Evolutionary conservation across 139 green algal species (phyloP), one percentile per base, ranked within the genome.

Genomic region (Ettlia oleoabundans): DNA sequence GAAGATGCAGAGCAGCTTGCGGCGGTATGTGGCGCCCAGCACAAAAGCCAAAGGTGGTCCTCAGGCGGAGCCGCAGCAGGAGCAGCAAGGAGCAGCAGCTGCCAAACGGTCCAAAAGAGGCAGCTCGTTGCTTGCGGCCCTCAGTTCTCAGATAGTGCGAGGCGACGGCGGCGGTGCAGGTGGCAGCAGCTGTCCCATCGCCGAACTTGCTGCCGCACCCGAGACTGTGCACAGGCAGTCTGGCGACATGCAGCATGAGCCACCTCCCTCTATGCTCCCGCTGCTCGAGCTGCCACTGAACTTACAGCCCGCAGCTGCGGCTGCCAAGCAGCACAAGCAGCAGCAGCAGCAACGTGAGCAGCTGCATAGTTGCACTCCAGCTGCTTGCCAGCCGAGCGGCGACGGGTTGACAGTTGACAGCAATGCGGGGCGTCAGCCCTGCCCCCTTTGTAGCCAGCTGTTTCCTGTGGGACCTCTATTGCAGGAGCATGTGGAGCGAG

Each of bases 361-460:
- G n/a, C n/a, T n/a, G n/a, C n/a, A n/a, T n/a, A n/a, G n/a, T n/a
- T n/a, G n/a, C n/a, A n/a, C n/a, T n/a, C n/a, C n/a, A n/a, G n/a
- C n/a, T n/a, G n/a, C n/a, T n/a, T n/a, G n/a, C n/a, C n/a, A n/a
- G n/a, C n/a, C n/a, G n/a, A n/a, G n/a, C n/a, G n/a, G n/a, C n/a
- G n/a, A n/a, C 53, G 52, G 24, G 3, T 43, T 24, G 26, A 42
- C 42, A 15, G 33, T 61, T n/a, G 32, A n/a, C n/a, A n/a, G n/a
- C 22, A 67, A n/a, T 19, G 73, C 38, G 6, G 53, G 26, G 22
- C 26, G 43, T 21, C 55, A 66, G 43, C 21, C 64, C 26, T 85
- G 80, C 80, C 80, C 80, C 18, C 68, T 85, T 4, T 85, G 80
- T n/a, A 68, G 80, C 38, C 24, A 21, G 1, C 26, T 26, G 6